Evolutionary conservation across 257 asterid genomes (phyloP), one percentile per base, ranked within the genome.

Genomic region (Ehretia macrophylla): DNA sequence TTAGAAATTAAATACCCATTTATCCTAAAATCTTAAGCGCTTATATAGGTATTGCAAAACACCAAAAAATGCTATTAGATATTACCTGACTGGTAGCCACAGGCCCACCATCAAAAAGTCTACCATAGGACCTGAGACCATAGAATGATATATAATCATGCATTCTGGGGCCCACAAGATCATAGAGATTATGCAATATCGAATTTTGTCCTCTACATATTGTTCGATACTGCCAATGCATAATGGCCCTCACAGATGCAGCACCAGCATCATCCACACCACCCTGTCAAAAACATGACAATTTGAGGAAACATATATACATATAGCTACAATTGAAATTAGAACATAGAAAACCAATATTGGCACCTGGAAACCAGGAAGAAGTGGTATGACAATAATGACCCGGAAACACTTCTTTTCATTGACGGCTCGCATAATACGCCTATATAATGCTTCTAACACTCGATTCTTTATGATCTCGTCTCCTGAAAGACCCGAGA

Each of bases 221-320:
- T 67, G 98, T 84, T 69, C 98, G 83, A 65, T 88, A 88, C 66
- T 88, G 95, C 98, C 98, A 91, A 77, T 85, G 98, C 96, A 91
- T 88, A 67, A 91, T 88, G 67, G 98, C 98, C 73, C 98, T 79
- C 64, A 88, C 95, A 69, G 98, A 88, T 68, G 98, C 98, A 56
- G 98, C 96, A 68, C 98, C 98, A 65, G 90, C 86, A 74, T 91
- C 96, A 79, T 91, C 98, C 77, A 88, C 81, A 59, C 98, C 96
- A 58, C 98, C 98, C 96, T 91, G 73, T 68, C 51, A 66, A 67
- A 55, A 51, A 53, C 11, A 58, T 45, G 72, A 52, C 44, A n/a
- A 54, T 67, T 75, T 42, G 61, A 63, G 46, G 55, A 60, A 53
- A 46, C 11, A 42, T 10, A 27, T 21, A 46, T 13, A 40, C n/a